Base-by-base conservation (phyloP, 257 asterid species). In the Linderniella brevidens region DNA sequence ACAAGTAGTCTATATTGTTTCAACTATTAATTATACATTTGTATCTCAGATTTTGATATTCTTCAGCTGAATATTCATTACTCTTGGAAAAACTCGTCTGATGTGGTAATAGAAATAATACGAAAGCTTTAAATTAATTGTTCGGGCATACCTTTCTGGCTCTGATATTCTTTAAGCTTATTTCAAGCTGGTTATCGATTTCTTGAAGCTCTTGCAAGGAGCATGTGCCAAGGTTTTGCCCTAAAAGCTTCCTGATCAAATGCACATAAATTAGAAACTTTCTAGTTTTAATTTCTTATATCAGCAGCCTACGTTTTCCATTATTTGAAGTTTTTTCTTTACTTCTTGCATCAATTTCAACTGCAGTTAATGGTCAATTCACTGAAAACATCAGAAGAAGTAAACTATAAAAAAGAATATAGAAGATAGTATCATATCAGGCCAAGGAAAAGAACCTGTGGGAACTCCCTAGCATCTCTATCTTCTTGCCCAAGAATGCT, bases 201-300 rank as follows among this genome's bases (percentile, higher is more conserved):
- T 77, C 73, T 14, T 66, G 75, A 50, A 84, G 73, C 62, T 84
- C 93, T 53, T 67, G 56, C 25, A 68, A 0, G 7, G 93, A 68
- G 52, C 83, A 70, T n/a, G 58, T 39, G 17, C 65, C 73, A 17
- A 84, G 37, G 44, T 72, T 60, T 20, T 77, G 86, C 48, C 95
- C 95, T 74, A 75, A 55, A 52, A 72, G 60, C 78, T 63, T 77
- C 63, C 95, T 84, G 64, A 20, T 37, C 10, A 19, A 42, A 42
- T 39, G 10, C 46, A 4, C 8, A 40, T 1, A 46, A 19, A 16
- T 35, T 11, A 12, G 2, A 3, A 19, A 13, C n/a, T 7, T 10
- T 47, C 10, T 0, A 16, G 48, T 29, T 16, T 6, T 13, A 52
- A 56, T 4, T 17, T 7, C 4, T n/a, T n/a, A 14, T 25, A 2